phyloP scores from a whole-genome alignment of 768 basidiomycete species.

The Asterophora parasitica region DNA sequence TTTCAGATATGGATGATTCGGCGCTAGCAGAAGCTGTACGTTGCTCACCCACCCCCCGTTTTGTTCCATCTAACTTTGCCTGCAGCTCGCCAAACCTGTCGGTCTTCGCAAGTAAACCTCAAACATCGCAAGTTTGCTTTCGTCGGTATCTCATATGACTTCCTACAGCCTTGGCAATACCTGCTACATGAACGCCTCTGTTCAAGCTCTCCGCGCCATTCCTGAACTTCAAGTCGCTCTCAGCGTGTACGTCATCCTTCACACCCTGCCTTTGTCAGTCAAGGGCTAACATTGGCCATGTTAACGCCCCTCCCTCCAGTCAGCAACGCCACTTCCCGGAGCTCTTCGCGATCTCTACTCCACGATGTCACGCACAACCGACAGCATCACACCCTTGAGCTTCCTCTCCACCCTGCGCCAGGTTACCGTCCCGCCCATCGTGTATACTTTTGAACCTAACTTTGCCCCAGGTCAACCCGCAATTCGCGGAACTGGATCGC shows the following conservation, averaged over 20 bases:
- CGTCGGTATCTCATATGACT: not conserved
- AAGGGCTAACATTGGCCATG: not conserved
- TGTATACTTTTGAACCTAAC: not conserved
- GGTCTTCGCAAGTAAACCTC: conserved; percentile 67
- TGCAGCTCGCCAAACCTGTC: conserved; percentile 72
- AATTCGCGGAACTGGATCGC: conserved; percentile 76
- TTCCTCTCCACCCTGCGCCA: conserved; percentile 72
- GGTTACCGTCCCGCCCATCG: conserved; percentile 19
- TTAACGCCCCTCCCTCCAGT: conserved; percentile 32
- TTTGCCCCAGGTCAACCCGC: conserved; percentile 59
- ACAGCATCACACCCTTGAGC: conserved; percentile 60
- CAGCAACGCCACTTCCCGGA: conserved; percentile 39
- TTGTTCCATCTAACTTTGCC: conserved; percentile 4
- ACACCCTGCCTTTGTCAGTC: not conserved
- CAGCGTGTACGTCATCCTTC: conserved; percentile 37
- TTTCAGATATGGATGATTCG: conserved; percentile 76
- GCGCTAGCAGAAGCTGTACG: conserved; percentile 77
- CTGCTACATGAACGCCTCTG: conserved; percentile 95
- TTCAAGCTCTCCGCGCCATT: conserved; percentile 91
- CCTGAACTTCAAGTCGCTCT: conserved; percentile 83
- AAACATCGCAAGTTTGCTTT: not conserved
- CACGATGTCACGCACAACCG: conserved; percentile 71
- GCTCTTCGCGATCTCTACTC: conserved; percentile 65
- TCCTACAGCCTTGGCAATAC: conserved; percentile 75
- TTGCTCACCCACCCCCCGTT: conserved; percentile 2